Evolutionary conservation across 2,329 filamentous ascomycete genomes (phyloP), one percentile per base, ranked within the genome.

Genomic region (Epichloe gansuensis): DNA sequence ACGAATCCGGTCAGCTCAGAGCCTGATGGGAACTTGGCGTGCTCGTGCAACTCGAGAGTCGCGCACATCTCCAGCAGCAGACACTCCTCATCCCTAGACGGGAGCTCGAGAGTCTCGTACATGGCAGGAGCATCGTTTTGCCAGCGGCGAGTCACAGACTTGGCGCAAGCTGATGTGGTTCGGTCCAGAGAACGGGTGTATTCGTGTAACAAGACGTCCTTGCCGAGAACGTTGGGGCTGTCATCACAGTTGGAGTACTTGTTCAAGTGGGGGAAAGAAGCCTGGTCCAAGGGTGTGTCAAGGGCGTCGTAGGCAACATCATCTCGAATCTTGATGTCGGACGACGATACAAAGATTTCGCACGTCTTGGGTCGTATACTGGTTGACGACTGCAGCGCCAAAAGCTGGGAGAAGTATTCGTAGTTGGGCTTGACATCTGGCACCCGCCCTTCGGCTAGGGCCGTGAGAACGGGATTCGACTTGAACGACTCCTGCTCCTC

Each of bases 61-160:
- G 77, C 73, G 55, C 81, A 78, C 69, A 83, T 79, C 66, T 84
- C 79, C 55, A 84, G 68, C 38, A 82, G 74, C 54, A 79, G 77
- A 39, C 74, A 74, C 23, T 73, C 69, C 56, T 79, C 71, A 35
- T 77, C 72, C 9, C 73, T 68, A 2, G 70, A 65, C 9, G 73
- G 68, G 2, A 71, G 65, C 50, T 76, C 69, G 4, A 83, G 71
- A 38, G 73, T 70, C 48, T 75, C 71, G 56, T 74, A 71, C 54
- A 84, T 72, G 49, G 74, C 72, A 0, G 80, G 78, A 52, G 81
- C 81, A 47, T 74, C 72, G 50, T 73, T 71, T 55, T 80, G 74
- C 81, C 80, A 84, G 53, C 77, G 71, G 44, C 72, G 64, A 46
- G 71, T 69, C 57, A 81, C 68, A 45, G 77, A 72, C 58, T 74